Evolutionary conservation across 1,284 basidiomycete species (phyloP), one percentile per base, ranked within the genome.

Genomic region (Ganoderma lingzhi): DNA sequence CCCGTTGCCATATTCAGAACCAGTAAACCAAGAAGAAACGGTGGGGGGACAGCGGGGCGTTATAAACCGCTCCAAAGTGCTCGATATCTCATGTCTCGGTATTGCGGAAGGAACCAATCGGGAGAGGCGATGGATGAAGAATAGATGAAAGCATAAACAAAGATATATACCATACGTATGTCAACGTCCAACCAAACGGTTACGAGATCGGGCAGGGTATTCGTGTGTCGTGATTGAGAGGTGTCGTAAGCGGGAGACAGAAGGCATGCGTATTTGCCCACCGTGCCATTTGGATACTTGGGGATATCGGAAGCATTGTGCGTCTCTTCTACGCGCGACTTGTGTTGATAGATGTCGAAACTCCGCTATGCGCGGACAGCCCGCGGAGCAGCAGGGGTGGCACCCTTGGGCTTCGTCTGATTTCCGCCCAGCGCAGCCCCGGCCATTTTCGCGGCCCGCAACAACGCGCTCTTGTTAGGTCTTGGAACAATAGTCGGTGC

Each of bases 391-490:
- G 61, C 65, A 14, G 70, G 61, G 3, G 63, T n/a, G 19, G 72
- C 66, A 10, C 66, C 45, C 63, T 72, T 72, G 42, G 68, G 63
- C 66, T 75, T 74, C 14, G 59, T 63, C 37, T 51, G 48, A 5
- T 28, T 66, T 15, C 48, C 71, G 10, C 70, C 63, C 19, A 72
- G 45, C 56, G 73, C 71, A 2, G 77, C 74, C n/a, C 72, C 70
- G 9, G 77, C 88, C 82, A 87, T 84, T 81, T 93, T 93, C 71
- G 89, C 90, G 15, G 85, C 87, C 32, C 93, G 84, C 65, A 95
- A 78, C n/a, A 89, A 80, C 2, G 93, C 92, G 72, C 90, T 93
- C 79, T 86, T 88, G 79, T 95, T 95, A 67, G 84, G 87, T 63
- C 92, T 84, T 6, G 93, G 93, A 2, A 82, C 80, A 70, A 94